phyloP scores from a whole-genome alignment of 805 yeast species.

The Peterozyma toletana region DNA sequence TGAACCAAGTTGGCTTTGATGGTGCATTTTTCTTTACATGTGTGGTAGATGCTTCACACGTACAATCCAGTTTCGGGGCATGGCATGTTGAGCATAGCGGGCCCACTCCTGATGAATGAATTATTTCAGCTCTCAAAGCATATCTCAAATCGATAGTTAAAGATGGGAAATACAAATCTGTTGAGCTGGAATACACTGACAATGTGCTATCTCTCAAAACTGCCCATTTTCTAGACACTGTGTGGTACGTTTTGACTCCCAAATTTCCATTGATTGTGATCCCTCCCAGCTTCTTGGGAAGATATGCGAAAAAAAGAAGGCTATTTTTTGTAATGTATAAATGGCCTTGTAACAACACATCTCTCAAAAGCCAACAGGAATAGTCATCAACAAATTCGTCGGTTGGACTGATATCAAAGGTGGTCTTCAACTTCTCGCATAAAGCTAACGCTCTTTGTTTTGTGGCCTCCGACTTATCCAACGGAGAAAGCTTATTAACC shows the following conservation, averaged over 20 bases:
- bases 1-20: slow-evolving; percentile 38
- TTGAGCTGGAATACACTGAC: slow-evolving; percentile 59
- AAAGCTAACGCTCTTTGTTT: slow-evolving; percentile 27
- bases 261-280: slow-evolving; percentile 44
- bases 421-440: slow-evolving; percentile 24
- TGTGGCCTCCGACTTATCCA: slow-evolving; percentile 7
- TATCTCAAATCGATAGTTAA: slow-evolving; percentile 65
- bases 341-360: slow-evolving; percentile 83
- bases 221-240: slow-evolving; percentile 67
- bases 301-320: slow-evolving; percentile 68
- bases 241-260: slow-evolving; percentile 30
- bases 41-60: neutral
- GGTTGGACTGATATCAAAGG: slow-evolving; percentile 40
- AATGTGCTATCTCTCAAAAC: slow-evolving; percentile 63
- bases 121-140: slow-evolving; percentile 54
- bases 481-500: slow-evolving; percentile 20
- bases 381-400: slow-evolving; percentile 57
- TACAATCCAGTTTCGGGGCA: slow-evolving; percentile 17
- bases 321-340: slow-evolving; percentile 60
- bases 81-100: slow-evolving; percentile 6
- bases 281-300: slow-evolving; percentile 50
- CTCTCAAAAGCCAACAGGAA: slow-evolving; percentile 75
- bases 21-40: neutral
- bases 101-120: slow-evolving; percentile 14
- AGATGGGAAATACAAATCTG: slow-evolving; percentile 80